Conservation (phyloP, 139 green algal genomes). For the Deuterostichococcus epilithicus region DNA sequence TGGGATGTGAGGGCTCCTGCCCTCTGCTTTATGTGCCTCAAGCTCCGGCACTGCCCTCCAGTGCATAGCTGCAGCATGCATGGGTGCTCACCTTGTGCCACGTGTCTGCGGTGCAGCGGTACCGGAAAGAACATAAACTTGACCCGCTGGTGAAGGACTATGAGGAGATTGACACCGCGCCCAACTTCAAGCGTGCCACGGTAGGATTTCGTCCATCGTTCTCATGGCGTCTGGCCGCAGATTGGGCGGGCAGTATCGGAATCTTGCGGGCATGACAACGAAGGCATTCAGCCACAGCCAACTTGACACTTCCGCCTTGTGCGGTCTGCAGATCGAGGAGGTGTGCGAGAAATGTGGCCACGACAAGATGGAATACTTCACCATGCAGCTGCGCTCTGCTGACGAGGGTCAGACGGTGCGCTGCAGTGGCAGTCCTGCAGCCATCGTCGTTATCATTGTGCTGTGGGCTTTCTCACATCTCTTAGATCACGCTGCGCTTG, state of each 20-base stretch:
- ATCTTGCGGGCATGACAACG: neutral
- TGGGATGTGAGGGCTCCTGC: neutral
- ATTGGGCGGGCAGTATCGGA: neutral
- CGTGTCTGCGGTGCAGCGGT: slow-evolving; percentile 39
- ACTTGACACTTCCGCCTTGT: neutral
- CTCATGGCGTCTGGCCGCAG: neutral
- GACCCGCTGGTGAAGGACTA: slow-evolving; percentile 67
- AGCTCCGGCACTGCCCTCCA: neutral
- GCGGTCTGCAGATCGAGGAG: slow-evolving; percentile 56
- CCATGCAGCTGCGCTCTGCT: slow-evolving; percentile 87
- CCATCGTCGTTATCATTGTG: too few relatives aligned
- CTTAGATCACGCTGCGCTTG: too few relatives aligned
- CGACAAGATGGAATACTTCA: slow-evolving; percentile 82
- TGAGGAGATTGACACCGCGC: slow-evolving; percentile 39
- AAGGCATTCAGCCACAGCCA: slow-evolving; percentile 4
- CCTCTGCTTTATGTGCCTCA: too few relatives aligned
- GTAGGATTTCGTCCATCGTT: slow-evolving; percentile 23
- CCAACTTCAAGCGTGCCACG: slow-evolving; percentile 35
- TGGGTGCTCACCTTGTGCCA: neutral
- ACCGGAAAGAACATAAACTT: slow-evolving; percentile 58
- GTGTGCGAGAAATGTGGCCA: slow-evolving; percentile 75
- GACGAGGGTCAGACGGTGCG: slow-evolving; percentile 84
- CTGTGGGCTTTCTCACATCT: too few relatives aligned
- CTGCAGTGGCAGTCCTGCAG: too few relatives aligned
- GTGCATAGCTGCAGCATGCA: slow-evolving; percentile 21